These are phyloP conservation scores for Bruguiera sexangula DNA, from an alignment of 345 rosid species.

Conservation along the genomic window DNA sequence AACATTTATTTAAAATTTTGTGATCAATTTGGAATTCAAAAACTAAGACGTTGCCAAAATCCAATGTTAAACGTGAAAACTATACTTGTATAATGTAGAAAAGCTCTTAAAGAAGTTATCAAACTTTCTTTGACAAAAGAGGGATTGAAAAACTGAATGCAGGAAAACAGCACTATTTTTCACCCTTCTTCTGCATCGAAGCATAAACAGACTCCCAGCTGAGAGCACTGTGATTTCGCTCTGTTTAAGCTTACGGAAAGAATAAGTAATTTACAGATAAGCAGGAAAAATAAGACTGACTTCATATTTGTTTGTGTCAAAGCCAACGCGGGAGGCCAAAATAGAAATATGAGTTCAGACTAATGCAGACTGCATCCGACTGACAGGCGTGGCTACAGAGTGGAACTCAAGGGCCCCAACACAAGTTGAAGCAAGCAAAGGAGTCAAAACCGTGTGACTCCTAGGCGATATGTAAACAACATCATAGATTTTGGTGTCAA, in stretches of 20 bases:
- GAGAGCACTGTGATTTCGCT: no score
- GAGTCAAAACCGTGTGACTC: slow-evolving; percentile 82
- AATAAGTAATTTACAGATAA: background rate
- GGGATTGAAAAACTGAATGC: no score
- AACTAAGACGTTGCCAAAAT: no score
- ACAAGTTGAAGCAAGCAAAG: slow-evolving; percentile 71
- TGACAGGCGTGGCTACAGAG: slow-evolving; percentile 82
- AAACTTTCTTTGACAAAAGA: no score
- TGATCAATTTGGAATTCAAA: no score
- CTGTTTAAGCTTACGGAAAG: background rate
- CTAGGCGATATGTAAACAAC: slow-evolving; percentile 67
- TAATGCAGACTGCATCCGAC: slow-evolving; percentile 74
- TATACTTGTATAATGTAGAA: no score
- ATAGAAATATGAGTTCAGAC: slow-evolving; percentile 74
- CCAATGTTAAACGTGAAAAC: no score
- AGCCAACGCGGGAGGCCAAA: slow-evolving; percentile 65
- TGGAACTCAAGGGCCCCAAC: slow-evolving; percentile 84
- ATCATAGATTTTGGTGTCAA: slow-evolving; percentile 50
- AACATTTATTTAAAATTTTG: background rate
- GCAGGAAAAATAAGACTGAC: slow-evolving; percentile 30
- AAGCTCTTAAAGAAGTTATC: no score
- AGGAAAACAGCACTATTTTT: no score
- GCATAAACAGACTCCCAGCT: no score
- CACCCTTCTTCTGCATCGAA: no score
- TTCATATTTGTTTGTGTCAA: slow-evolving; percentile 67